A percentile compares a stretch with the other conserved stretches of the same genome.
These are phyloP conservation scores for Sporothrix euskadiensis DNA, from an alignment of 2,329 filamentous ascomycete genomes.

Conservation along the genomic window DNA sequence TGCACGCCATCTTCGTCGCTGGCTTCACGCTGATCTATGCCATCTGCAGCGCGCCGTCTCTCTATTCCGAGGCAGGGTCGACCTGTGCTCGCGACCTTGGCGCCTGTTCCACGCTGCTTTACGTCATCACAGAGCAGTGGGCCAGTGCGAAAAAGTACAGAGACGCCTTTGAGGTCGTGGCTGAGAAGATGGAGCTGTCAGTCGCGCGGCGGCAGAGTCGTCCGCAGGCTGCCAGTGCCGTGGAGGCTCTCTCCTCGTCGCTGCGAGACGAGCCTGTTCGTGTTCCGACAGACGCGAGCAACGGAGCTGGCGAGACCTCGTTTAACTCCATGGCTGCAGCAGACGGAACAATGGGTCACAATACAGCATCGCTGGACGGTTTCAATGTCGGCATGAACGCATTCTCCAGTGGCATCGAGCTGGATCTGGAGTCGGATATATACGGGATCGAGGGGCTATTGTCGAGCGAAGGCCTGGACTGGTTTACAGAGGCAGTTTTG, in stretches of 20 bases:
- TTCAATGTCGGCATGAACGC: background rate
- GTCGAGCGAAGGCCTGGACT: slow-evolving; percentile 24
- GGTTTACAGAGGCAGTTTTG: slow-evolving; percentile 24
- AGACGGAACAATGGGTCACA: background rate
- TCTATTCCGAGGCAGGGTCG: background rate
- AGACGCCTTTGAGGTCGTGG: slow-evolving; percentile 40
- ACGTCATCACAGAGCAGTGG: slow-evolving; percentile 40
- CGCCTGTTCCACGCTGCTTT: slow-evolving; percentile 39
- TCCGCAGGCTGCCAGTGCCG: no score
- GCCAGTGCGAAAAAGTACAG: slow-evolving; percentile 39
- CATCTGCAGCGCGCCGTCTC: slow-evolving; percentile 8
- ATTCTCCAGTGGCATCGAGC: slow-evolving; percentile 16
- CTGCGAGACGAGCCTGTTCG: no score
- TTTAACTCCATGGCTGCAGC: no score
- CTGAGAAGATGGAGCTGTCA: slow-evolving; percentile 31
- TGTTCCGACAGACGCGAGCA: no score
- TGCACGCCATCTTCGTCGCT: slow-evolving; percentile 30
- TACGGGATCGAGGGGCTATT: slow-evolving; percentile 26
- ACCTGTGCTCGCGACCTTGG: slow-evolving; percentile 1
- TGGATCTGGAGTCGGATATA: slow-evolving; percentile 26
- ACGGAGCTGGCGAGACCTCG: no score
- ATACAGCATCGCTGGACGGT: background rate
- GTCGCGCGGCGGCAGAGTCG: background rate
- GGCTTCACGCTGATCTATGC: slow-evolving; percentile 29
- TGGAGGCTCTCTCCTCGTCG: no score